Evolutionary conservation across 768 basidiomycete genomes (phyloP).

Genomic region (Podaxis carcinomalis): DNA sequence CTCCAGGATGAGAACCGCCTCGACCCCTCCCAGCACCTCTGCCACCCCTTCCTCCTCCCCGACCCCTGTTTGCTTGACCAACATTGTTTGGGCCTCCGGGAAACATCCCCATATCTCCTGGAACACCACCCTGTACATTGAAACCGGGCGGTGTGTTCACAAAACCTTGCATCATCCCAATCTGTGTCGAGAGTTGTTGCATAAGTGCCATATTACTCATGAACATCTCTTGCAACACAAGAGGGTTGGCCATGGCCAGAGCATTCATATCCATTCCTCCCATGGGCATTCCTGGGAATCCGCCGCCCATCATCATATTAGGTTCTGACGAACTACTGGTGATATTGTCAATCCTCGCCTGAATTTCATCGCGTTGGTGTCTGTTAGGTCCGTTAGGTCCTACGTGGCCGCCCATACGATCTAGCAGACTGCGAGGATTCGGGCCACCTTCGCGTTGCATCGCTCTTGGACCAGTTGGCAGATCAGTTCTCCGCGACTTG

Average conservation of each 20-base stretch:
- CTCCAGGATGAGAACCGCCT: conserved; percentile 35
- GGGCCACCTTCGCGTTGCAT: conserved; percentile 52
- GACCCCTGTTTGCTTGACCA: conserved; percentile 29
- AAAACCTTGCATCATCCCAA: conserved; percentile 70
- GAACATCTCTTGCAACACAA: conserved; percentile 86
- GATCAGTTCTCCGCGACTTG: conserved; percentile 69
- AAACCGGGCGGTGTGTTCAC: conserved; percentile 48
- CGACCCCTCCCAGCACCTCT: conserved; percentile 47
- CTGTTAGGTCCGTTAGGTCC: conserved; percentile 34
- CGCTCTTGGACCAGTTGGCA: conserved; percentile 83
- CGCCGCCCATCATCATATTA: conserved; percentile 52
- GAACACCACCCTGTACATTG: conserved; percentile 53
- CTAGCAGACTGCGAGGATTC: conserved; percentile 65
- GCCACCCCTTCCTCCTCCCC: conserved; percentile 34
- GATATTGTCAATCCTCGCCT: conserved; percentile 76
- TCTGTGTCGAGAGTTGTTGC: conserved; percentile 85
- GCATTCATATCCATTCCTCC: conserved; percentile 60
- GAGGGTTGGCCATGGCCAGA: conserved; percentile 53
- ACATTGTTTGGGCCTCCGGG: conserved; percentile 33
- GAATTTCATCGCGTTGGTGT: conserved; percentile 62
- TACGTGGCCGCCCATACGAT: conserved; percentile 68
- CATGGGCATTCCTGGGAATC: conserved; percentile 35
- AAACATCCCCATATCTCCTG: conserved; percentile 49
- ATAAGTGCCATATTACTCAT: conserved; percentile 91
- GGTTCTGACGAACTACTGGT: conserved; percentile 52